A percentile compares a stretch with the other conserved stretches of the same genome.
Conservation (phyloP, 257 asterid genomes). For the Nicotiana benthamiana region DNA sequence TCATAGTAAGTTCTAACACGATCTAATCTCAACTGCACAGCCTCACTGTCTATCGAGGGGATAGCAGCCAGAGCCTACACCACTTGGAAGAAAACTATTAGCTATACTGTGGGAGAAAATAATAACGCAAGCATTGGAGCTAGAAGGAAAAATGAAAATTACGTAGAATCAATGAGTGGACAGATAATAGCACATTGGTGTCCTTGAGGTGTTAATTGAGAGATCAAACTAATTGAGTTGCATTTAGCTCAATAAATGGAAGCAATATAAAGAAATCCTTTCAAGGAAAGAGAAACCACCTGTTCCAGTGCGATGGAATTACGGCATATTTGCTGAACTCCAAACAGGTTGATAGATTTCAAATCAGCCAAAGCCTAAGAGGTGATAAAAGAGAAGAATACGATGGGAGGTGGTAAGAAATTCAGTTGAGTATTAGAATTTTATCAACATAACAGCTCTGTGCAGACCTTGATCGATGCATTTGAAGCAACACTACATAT, state of each 20-base stretch:
- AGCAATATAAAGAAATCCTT: background rate
- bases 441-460: background rate
- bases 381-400: conserved; percentile 2
- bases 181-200: background rate
- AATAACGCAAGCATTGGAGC: background rate
- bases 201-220: background rate
- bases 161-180: background rate
- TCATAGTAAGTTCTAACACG: conserved; percentile 88
- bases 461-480: conserved; percentile 68
- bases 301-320: conserved; percentile 96
- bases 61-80: conserved; percentile 85
- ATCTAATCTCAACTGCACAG: conserved; percentile 72
- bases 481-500: conserved; percentile 81
- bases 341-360: conserved; percentile 91
- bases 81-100: conserved; percentile 16
- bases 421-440: background rate
- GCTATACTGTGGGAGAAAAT: conserved; percentile 3
- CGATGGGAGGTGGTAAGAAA: background rate
- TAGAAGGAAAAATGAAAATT: background rate
- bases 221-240: background rate
- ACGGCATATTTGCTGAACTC: conserved; percentile 98
- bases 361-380: conserved; percentile 86
- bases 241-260: background rate
- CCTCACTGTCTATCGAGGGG: conserved; percentile 77
- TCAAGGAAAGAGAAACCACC: conserved; percentile 31